Conservation (phyloP, 768 basidiomycete genomes). For the Termitomyces sp. region DNA sequence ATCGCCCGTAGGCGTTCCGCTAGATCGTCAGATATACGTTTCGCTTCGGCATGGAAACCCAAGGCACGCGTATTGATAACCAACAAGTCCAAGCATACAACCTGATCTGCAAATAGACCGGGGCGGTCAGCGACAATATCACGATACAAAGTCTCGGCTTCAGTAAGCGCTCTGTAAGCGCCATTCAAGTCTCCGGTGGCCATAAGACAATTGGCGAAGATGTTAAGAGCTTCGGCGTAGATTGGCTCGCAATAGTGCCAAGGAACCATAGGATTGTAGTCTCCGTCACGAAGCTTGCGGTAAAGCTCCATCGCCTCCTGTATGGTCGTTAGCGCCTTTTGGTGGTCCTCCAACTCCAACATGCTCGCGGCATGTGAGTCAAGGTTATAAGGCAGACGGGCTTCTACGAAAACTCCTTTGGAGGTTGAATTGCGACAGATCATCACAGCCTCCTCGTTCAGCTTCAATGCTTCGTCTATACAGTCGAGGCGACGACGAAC, state of each 20-base stretch:
- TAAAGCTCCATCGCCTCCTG: constrained; percentile 12
- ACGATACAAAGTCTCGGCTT: constrained; percentile 5
- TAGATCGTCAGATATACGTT: not conserved
- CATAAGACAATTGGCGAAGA: constrained; percentile 6
- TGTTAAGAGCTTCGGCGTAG: constrained; percentile 3
- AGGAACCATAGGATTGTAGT: not conserved
- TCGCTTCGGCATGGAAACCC: constrained; percentile 2
- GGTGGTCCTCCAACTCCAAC: constrained; percentile 4
- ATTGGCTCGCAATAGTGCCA: constrained; percentile 10
- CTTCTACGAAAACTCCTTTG: constrained; percentile 3
- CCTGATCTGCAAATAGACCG: not conserved
- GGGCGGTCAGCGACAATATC: not conserved
- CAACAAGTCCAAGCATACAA: constrained; percentile 7
- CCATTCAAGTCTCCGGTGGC: not conserved
- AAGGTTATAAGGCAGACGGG: constrained; percentile 7
- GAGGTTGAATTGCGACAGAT: constrained; percentile 6
- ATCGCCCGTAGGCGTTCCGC: constrained; percentile 2
- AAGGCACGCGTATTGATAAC: constrained; percentile 1
- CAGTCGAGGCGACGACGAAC: not conserved
- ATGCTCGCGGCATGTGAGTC: constrained; percentile 1
- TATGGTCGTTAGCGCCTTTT: constrained; percentile 1
- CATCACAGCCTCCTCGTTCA: constrained; percentile 10
- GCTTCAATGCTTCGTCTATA: constrained; percentile 8
- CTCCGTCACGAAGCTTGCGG: not conserved
- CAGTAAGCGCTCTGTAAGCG: constrained; percentile 3